phyloP scores from a whole-genome alignment of 2,329 filamentous ascomycete species.

The Diaporthe australafricana region DNA sequence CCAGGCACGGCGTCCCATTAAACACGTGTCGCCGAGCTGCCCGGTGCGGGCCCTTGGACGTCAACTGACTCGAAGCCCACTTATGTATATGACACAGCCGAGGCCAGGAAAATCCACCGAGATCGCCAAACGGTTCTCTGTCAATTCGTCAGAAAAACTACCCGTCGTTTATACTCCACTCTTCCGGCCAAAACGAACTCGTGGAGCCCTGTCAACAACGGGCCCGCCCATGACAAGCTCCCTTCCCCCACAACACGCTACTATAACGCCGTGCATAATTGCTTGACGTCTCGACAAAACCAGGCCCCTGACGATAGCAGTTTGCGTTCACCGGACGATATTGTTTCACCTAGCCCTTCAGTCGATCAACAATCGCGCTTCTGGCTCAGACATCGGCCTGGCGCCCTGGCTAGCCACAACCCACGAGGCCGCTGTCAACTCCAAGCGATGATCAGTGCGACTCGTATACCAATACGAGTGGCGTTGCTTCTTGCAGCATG shows the following conservation, averaged over 20 bases:
- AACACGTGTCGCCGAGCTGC: background rate
- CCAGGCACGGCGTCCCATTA: background rate
- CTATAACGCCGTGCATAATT: background rate
- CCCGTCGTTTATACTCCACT: conserved; percentile 14
- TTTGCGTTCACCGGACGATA: background rate
- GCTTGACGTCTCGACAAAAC: conserved; percentile 7
- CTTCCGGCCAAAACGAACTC: conserved; percentile 16
- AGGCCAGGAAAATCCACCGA: background rate
- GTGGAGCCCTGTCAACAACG: conserved; percentile 21
- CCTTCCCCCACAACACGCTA: background rate
- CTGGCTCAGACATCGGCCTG: background rate
- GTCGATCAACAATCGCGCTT: background rate
- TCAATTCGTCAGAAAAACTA: background rate
- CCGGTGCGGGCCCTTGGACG: background rate
- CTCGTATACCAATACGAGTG: background rate
- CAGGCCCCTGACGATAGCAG: background rate
- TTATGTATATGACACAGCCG: conserved; percentile 14
- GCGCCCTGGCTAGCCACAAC: background rate
- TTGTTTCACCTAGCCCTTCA: background rate
- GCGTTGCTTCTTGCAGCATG: background rate
- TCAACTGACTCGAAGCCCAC: background rate
- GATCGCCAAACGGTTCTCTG: background rate
- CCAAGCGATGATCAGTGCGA: background rate
- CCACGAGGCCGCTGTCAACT: background rate
- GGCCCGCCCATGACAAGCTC: conserved; percentile 21